Base-by-base conservation (phyloP, 1,139 yeast species). In the Pichia sp. region DNA sequence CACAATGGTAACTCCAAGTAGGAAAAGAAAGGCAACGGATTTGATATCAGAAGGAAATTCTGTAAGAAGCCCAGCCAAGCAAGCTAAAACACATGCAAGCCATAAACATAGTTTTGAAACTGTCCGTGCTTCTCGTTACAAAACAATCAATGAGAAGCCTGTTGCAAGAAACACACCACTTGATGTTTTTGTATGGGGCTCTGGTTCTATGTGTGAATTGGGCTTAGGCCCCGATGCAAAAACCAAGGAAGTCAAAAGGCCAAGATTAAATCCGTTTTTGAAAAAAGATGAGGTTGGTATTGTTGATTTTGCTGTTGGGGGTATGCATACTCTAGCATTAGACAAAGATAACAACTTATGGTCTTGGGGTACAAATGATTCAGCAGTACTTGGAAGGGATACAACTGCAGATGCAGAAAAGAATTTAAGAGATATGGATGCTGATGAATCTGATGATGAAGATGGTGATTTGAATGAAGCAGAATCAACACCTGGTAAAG, bases 291-390 rank as follows among this genome's bases (percentile, higher is more conserved):
- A 69, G 5, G 72, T 73, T 9, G 82, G 80, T 1, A 76, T 89
- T 39, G 93, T 86, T 17, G 91, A 85, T 51, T 68, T 91, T 55
- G 88, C 95, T 2, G 95, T 77, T 20, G 98, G 99, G 34, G 99
- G 98, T 38, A 91, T 93, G 81, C 99, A 91, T 58, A 77, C 84
- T 1, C 61, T 93, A 34, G 96, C 93, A 0, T 64, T 91, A 41
- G 96, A 88, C 57, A 63, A 75, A 28, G 65, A 72, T 21, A 86
- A 85, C 51, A 69, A 75, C 42, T 62, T 91, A 8, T 89, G 96
- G 96, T 84, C 96, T 3, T 91, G 99, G 99, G 99, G 99, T 45
- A 83, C 84, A 41, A 93, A 91, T 55, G 99, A 91, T 56, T 80
- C 86, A 47, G 89, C 83, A 30, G 96, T 85, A 1, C 68, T 91